Base-by-base conservation (phyloP, 2,329 filamentous ascomycete species). In the Hypoxylon sp. region DNA sequence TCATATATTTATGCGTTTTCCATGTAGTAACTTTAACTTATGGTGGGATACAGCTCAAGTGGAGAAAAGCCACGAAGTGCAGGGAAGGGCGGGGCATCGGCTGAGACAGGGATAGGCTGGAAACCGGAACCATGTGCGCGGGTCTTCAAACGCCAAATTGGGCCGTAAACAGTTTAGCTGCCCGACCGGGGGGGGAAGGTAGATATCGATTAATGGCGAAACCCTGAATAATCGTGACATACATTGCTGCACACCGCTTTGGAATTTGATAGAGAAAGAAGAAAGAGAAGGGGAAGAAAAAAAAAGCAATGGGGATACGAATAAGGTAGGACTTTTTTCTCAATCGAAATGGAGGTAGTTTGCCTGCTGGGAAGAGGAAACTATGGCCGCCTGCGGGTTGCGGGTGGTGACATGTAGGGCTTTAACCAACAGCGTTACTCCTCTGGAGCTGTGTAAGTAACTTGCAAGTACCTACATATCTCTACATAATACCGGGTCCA, bases 91-190 rank as follows among this genome's bases (percentile, higher is more conserved):
- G 44, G 47, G 55, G 59, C 26, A 29, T 8, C n/a, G 19, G 48
- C 50, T 52, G 22, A 29, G 29, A 37, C 53, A 62, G 53, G 57
- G 58, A 37, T 69, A 55, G 22, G 52, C 26, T 29, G 37, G 37
- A 44, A 42, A 33, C 60, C 46, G 8, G 67, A 59, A 42, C 67
- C 67, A 52, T 24, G 50, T 52, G 44, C 46, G 58, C 53, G 60
- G 64, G 60, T 65, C 67, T 58, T 58, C 19, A 67, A 59, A 64
- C 60, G 48, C 53, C 26, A 46, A 59, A 52, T 60, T 58, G 42
- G 39, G 47, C 48, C 33, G 10, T 50, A 63, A 70, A 67, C 35
- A 42, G 67, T 54, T 64, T 54, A 58, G 57, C 46, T 60, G 44
- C 35, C 53, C 39, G 42, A 67, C 19, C 35, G 17, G 51, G 51